Conservation (phyloP, 176 grass and related monocot genomes). For the Puccinellia tenuiflora region DNA sequence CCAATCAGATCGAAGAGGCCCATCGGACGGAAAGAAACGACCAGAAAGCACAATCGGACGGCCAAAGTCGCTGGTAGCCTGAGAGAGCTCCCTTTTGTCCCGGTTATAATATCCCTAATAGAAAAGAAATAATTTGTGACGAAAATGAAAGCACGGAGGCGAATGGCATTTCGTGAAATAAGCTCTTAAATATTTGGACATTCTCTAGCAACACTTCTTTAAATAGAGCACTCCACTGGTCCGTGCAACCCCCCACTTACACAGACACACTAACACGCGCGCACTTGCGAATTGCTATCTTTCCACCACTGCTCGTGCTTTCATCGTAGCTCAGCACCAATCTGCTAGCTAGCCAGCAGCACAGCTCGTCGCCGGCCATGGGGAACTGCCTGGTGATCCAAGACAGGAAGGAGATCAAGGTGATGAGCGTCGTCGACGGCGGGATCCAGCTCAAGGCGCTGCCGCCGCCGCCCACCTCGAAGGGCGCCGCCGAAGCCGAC, state of each 20-base stretch:
- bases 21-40: too few relatives aligned
- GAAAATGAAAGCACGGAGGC: neutral
- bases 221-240: constrained; percentile 18
- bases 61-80: too few relatives aligned
- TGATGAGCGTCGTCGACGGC: constrained; percentile 33
- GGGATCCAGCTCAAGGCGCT: constrained; percentile 17
- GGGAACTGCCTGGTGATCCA: constrained; percentile 60
- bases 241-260: neutral
- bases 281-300: neutral
- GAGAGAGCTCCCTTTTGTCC: too few relatives aligned
- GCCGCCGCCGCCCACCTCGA: neutral
- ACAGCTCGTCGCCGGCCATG: constrained; percentile 30
- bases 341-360: neutral
- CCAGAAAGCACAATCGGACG: too few relatives aligned
- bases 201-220: neutral
- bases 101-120: too few relatives aligned
- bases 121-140: neutral
- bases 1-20: too few relatives aligned
- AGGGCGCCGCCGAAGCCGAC: neutral
- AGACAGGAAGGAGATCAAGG: constrained; percentile 37
- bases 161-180: constrained; percentile 28
- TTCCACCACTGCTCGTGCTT: neutral
- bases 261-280: neutral
- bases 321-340: neutral
- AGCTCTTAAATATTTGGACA: neutral